Conservation (phyloP, 2,329 filamentous ascomycete species). For the Seiridium unicorne region DNA sequence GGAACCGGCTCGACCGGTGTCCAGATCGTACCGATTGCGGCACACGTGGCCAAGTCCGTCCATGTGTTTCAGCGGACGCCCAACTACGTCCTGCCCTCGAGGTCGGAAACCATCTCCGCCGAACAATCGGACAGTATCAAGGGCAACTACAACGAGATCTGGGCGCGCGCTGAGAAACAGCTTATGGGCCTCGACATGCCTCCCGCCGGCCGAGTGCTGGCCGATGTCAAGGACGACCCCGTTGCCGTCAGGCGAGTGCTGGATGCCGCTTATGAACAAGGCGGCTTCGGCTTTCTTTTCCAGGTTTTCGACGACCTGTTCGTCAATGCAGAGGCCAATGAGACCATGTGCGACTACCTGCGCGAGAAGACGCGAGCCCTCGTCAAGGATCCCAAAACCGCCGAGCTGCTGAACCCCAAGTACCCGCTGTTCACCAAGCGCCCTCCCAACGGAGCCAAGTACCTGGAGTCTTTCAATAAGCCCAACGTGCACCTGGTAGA, state of each 20-base stretch:
- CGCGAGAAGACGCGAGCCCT: slow-evolving; percentile 32
- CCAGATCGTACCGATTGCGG: slow-evolving; percentile 27
- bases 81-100: slow-evolving; percentile 24
- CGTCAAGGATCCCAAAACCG: slow-evolving; percentile 31
- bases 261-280: slow-evolving; percentile 26
- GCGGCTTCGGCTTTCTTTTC: slow-evolving; percentile 36
- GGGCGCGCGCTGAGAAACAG: slow-evolving; percentile 15
- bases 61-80: slow-evolving; percentile 24
- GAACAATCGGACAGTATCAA: slow-evolving; percentile 27
- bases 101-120: slow-evolving; percentile 22
- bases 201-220: slow-evolving; percentile 26
- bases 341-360: slow-evolving; percentile 24
- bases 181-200: slow-evolving; percentile 21
- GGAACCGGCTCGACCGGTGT: slow-evolving; percentile 28
- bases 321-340: slow-evolving; percentile 26
- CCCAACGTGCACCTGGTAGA: slow-evolving; percentile 45
- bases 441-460: slow-evolving; percentile 43
- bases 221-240: slow-evolving; percentile 28
- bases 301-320: slow-evolving; percentile 24
- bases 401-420: slow-evolving; percentile 33
- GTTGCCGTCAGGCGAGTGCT: slow-evolving; percentile 25
- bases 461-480: slow-evolving; percentile 47
- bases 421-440: slow-evolving; percentile 43
- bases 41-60: slow-evolving; percentile 17
- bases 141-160: slow-evolving; percentile 27